Evolutionary conservation across 768 basidiomycete species (phyloP).

Genomic region (Imleria badia): DNA sequence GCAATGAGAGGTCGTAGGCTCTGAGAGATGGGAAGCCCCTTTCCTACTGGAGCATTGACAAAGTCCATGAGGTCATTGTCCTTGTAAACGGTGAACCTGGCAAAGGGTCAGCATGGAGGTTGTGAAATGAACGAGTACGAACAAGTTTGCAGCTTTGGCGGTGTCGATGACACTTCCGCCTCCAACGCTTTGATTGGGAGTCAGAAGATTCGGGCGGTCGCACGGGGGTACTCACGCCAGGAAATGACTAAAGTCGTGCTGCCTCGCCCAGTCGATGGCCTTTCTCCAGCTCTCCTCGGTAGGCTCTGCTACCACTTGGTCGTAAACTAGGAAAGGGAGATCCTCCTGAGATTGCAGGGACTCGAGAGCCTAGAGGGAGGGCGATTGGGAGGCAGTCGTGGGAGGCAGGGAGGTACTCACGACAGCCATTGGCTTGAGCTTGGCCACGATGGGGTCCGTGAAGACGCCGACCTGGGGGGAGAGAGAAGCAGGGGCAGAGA

Average conservation of each 20-base stretch:
- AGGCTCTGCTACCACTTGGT: conserved; percentile 83
- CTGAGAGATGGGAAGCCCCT: conserved; percentile 79
- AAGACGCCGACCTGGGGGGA: conserved; percentile 84
- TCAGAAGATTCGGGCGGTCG: not conserved
- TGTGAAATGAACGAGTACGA: conserved; percentile 19
- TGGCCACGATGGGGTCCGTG: conserved; percentile 84
- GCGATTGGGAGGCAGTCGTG: not conserved
- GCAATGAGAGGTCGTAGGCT: conserved; percentile 83
- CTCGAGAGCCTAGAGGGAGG: conserved; percentile 57
- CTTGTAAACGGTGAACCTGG: conserved; percentile 85
- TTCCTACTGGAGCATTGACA: conserved; percentile 94
- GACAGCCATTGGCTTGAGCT: conserved; percentile 78
- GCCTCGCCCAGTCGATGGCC: conserved; percentile 85
- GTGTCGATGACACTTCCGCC: conserved; percentile 97
- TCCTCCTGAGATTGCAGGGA: conserved; percentile 77
- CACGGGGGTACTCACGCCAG: conserved; percentile 62
- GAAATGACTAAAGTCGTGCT: conserved; percentile 91
- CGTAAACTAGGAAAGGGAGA: conserved; percentile 79
- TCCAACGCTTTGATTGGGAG: conserved; percentile 56
- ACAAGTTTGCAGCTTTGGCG: conserved; percentile 93
- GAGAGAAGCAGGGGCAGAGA: conserved; percentile 5
- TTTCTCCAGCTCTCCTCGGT: conserved; percentile 87
- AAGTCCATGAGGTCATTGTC: conserved; percentile 94
- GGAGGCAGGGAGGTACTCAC: conserved; percentile 42
- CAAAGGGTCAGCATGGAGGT: not conserved